Conservation (phyloP, 345 rosid species). For the Turnera subulata region DNA sequence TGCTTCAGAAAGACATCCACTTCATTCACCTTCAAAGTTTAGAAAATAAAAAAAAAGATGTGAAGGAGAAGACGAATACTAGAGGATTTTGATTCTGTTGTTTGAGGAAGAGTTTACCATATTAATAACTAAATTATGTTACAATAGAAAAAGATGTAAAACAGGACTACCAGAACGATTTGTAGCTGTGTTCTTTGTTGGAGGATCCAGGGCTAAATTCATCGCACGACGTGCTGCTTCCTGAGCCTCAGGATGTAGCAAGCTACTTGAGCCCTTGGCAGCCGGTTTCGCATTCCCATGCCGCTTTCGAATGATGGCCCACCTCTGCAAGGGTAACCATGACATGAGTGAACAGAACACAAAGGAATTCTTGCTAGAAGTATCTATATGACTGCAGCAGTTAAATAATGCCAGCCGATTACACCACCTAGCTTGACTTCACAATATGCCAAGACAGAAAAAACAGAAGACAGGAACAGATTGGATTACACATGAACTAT, state of each 20-base stretch:
- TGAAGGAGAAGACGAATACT: too few relatives aligned
- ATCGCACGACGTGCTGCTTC: constrained; percentile 80
- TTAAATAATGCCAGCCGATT: background rate
- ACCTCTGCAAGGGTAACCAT: constrained; percentile 57
- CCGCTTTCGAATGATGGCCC: constrained; percentile 53
- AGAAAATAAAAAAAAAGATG: too few relatives aligned
- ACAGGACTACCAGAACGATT: constrained; percentile 33
- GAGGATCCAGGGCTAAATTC: constrained; percentile 65
- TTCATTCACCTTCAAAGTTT: too few relatives aligned
- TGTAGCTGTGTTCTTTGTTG: constrained; percentile 39
- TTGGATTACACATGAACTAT: too few relatives aligned
- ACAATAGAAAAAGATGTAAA: background rate
- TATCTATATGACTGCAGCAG: background rate
- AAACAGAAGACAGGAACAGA: background rate
- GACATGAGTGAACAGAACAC: constrained; percentile 21
- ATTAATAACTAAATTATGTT: background rate
- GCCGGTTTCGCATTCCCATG: constrained; percentile 29
- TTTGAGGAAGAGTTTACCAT: too few relatives aligned
- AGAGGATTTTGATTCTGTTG: too few relatives aligned
- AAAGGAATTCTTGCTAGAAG: background rate
- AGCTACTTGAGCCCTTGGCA: constrained; percentile 29
- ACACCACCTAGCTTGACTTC: background rate
- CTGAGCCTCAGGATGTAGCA: constrained; percentile 64
- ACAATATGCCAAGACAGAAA: constrained; percentile 4
- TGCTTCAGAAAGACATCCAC: too few relatives aligned